phyloP scores from a whole-genome alignment of 2,329 filamentous ascomycete species.

The Diaporthe nobilis region DNA sequence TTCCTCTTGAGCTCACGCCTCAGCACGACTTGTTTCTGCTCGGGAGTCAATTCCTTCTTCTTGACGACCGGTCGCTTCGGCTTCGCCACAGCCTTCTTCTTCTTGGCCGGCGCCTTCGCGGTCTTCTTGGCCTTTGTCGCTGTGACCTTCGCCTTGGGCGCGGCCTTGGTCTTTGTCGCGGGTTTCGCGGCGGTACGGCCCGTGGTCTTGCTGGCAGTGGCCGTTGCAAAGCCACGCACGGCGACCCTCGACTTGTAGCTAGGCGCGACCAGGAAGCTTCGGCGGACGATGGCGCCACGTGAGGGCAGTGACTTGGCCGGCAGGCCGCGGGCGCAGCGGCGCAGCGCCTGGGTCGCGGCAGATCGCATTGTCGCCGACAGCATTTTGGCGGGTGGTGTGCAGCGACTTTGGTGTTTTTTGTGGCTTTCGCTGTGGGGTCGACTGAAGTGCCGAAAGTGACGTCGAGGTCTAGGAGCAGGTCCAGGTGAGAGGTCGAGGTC shows the following conservation, averaged over 20 bases:
- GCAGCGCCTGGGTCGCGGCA: conserved; percentile 35
- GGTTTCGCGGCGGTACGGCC: conserved; percentile 44
- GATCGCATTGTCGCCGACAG: conserved; percentile 33
- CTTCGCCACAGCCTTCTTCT: conserved; percentile 40
- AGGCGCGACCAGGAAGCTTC: conserved; percentile 38
- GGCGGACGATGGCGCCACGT: conserved; percentile 36
- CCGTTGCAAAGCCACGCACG: conserved; percentile 43
- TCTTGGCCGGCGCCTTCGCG: conserved; percentile 43
- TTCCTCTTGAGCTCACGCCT: conserved; percentile 55
- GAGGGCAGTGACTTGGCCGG: conserved; percentile 35
- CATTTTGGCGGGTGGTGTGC: conserved; percentile 26
- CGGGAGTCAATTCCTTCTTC: conserved; percentile 54
- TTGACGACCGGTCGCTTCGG: conserved; percentile 46
- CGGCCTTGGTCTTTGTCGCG: conserved; percentile 43
- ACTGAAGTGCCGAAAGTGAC: conserved; percentile 19
- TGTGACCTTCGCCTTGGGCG: conserved; percentile 43
- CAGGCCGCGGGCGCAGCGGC: conserved; percentile 33
- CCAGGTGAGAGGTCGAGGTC: conserved; percentile 26
- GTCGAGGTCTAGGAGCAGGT: conserved; percentile 26
- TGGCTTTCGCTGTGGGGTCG: conserved; percentile 15
- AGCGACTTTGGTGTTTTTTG: background rate
- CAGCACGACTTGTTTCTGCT: conserved; percentile 54
- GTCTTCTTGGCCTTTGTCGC: conserved; percentile 45
- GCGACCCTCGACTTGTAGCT: conserved; percentile 36
- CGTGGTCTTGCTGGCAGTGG: conserved; percentile 38